phyloP scores from a whole-genome alignment of 148 eudicot genomes.

The Linanthus parryae region DNA sequence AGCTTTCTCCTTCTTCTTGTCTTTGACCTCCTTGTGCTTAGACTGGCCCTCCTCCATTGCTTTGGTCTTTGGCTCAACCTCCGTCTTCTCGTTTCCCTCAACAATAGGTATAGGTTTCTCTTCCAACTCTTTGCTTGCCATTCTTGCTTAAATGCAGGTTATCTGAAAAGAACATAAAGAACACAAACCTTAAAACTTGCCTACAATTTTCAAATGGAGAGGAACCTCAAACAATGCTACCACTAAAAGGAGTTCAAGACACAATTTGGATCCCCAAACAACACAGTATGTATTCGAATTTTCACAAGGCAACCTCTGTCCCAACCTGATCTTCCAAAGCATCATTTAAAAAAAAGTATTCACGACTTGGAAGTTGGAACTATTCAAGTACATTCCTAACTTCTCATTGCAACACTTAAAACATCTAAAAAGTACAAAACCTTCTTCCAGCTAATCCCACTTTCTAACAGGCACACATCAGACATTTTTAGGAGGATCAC shows the following conservation, averaged over 20 bases:
- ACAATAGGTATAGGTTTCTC: constrained; percentile 3
- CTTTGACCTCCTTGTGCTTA: constrained; percentile 15
- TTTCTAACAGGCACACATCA: no score
- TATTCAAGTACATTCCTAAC: no score
- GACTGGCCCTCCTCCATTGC: constrained; percentile 16
- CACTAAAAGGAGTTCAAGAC: background rate
- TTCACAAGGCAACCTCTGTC: no score
- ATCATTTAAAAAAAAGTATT: no score
- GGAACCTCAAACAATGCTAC: background rate
- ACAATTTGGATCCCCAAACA: background rate
- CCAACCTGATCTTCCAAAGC: no score
- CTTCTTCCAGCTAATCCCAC: no score
- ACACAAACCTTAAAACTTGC: background rate
- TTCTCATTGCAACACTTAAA: no score
- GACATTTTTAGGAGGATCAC: no score
- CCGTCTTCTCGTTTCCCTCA: constrained; percentile 9
- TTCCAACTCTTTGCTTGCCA: background rate
- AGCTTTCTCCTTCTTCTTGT: constrained; percentile 3
- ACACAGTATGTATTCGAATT: no score
- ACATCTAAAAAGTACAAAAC: no score
- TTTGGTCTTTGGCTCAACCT: constrained; percentile 18
- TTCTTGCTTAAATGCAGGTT: background rate
- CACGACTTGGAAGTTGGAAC: no score
- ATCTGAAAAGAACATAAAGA: constrained; percentile 7
- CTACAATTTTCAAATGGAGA: background rate